Evolutionary conservation across 345 rosid species (phyloP), one percentile per base, ranked within the genome.

Genomic region (Lepidium aucheri): DNA sequence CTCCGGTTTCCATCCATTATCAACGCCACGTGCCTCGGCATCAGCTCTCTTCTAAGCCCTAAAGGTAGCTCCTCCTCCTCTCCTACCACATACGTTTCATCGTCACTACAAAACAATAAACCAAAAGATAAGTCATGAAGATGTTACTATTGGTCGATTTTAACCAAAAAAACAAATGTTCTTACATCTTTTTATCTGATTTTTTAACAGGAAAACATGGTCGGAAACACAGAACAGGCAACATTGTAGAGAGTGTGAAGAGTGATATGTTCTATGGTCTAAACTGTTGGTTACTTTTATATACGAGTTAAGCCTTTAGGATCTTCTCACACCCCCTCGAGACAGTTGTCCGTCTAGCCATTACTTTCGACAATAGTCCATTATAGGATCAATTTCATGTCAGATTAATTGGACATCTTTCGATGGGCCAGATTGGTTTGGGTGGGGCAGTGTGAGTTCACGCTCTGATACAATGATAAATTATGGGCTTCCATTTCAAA

Each of bases 1-100:
- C 91, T 61, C 30, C 70, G 86, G 66, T 83, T 89, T 7, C 96
- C 96, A 24, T 85, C 96, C 86, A 86, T 81, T 43, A 89, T 85
- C 35, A 85, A 73, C 39, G 94, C 88, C 56, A 89, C 91, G 56
- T 89, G 94, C 47, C 70, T 77, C 26, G 94, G 89, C 83, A 89
- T 74, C 45, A 57, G 42, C 43, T 86, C 84, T 24, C 68, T 49
- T 4, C 4, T 5, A 26, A 26, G 30, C 30, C 6, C 30, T 5
- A 1, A 1, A 28, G 7, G 85, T 44, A 69, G 45, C 63, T 46
- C 65, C 52, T 26, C 63, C 13, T 34, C 53, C 8, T 40, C 18
- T n/a, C n/a, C n/a, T 5, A 16, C 39, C 15, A 22, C 39, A 18
- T 15, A 1, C 9, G 17, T 24, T 60, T 6, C 24, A 6, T 24